Conservation (phyloP, 225 moss, liverwort and hornwort genomes). For the Climacium dendroides region DNA sequence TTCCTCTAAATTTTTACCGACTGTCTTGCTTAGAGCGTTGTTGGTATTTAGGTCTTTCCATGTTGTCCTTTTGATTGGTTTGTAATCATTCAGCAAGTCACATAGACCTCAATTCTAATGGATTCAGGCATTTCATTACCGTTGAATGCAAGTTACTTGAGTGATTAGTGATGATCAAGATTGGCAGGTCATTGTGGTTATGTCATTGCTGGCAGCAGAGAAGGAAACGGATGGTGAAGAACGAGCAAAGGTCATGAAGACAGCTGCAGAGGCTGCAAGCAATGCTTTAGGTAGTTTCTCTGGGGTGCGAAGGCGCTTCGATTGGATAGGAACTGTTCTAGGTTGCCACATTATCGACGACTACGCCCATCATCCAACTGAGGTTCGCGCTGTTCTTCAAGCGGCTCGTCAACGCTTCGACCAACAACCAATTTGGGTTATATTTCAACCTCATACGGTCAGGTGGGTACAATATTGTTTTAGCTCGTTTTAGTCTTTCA, state of each 20-base stretch:
- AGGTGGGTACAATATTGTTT: constrained; percentile 19
- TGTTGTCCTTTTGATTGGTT: not conserved
- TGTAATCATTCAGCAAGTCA: not conserved
- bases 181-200: constrained; percentile 80
- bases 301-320: constrained; percentile 75
- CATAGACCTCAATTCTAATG: not conserved
- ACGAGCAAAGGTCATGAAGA: constrained; percentile 21
- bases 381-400: constrained; percentile 94
- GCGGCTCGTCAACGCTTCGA: constrained; percentile 92
- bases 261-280: constrained; percentile 59
- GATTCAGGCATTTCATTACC: not conserved
- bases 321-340: constrained; percentile 59
- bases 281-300: constrained; percentile 44
- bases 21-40: not conserved
- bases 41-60: not conserved
- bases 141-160: not conserved
- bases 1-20: not conserved
- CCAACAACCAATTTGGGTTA: constrained; percentile 86
- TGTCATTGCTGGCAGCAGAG: constrained; percentile 48
- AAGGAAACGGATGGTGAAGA: constrained; percentile 12
- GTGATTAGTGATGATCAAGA: constrained; percentile 11
- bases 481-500: not conserved
- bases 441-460: constrained; percentile 94
- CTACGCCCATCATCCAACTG: constrained; percentile 95
- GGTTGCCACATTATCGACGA: constrained; percentile 80